Base-by-base conservation (phyloP, 2,329 filamentous ascomycete species). In the Leptosphaerulina australis region DNA sequence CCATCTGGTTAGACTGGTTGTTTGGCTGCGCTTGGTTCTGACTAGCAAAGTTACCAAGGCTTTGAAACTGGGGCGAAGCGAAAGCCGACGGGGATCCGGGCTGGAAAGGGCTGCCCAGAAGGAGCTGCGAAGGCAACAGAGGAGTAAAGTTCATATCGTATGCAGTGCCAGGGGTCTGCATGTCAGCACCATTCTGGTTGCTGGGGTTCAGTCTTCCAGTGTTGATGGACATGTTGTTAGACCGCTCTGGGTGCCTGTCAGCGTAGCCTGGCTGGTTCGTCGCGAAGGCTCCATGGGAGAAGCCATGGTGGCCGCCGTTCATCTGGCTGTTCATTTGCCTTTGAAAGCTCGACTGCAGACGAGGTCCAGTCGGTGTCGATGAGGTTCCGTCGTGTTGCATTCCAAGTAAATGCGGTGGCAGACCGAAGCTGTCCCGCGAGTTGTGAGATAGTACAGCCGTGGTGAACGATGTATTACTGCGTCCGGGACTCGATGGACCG, bases 61-160 rank as follows among this genome's bases (percentile, higher is more conserved):
- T 91, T 73, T 94, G 88, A 75, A 97, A 99, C 72, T 97, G 92
- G 29, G 92, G 88, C 60, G 89, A 96, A 55, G 87, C 86, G 75
- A 97, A 97, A 28, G 90, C 87, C 25, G 88, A 90, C 3, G 93
- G 93, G 4, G 90, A 96, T 31, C 92, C 94, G 11, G 94, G 91
- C 76, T 97, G 94, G 77, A 97, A 97, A 14, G 94, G 94, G 74
- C 91, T 97, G 37, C 94, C 94, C 40, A 97, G 87, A 20, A 99
- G 85, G 64, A 99, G 81, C 76, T 97, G 91, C 25, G 93, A 97
- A 26, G 94, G 94, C 28, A 99, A 84, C 60, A 99, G 83, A 59
- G 94, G 93, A 9, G 94, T 97, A 76, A 97, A 97, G 77, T 97
- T 94, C 93, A 97, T 97, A 70, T 97, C 94, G 70, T 91, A 96